Evolutionary conservation across 2,329 filamentous ascomycete species (phyloP), one percentile per base, ranked within the genome.

Genomic region (Neofusicoccum parvum): DNA sequence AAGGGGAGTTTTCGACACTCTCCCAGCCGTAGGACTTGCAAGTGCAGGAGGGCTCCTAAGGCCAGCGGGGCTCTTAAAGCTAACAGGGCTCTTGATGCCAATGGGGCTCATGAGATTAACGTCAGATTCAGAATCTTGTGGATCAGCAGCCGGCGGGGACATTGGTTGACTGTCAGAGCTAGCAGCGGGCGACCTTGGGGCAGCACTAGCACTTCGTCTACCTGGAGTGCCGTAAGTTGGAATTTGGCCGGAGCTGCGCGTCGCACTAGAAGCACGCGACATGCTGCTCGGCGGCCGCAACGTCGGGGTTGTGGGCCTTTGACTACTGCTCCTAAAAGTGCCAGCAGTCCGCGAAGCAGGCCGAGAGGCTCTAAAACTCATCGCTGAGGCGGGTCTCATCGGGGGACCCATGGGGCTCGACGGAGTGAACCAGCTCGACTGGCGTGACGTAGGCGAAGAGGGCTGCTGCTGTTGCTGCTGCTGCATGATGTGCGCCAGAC

Each of bases 381-480:
- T 70, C 73, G 85, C 80, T 80, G 91, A 79, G 76, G 88, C 73
- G 75, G 90, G 82, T 80, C 89, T 81, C 80, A 90, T 69, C 76
- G 92, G 72, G 4, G 90, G 85, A 17, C 83, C 82, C 78, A 86
- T 85, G 6, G 85, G 81, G 66, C 85, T 85, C n/a, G 88, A 83
- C 1, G 82, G 78, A 14, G 37, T 32, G 73, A 91, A 95, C 75
- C 96, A 93, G 64, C 86, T 88, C 0, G 92, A 92, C 9, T 85
- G 81, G 63, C 88, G 63, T 11, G 63, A 58, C 6, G 51, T 45
- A 0, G 63, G 63, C 11, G 63, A 65, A 23, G 51, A 45, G 1
- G 63, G 63, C 49, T 64, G 34, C n/a, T 39, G 63, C 49, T 64
- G 34, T n/a, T 39, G 37, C 37, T 39, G 37, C 37, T 39, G 37